These are phyloP conservation scores for Lodderomyces parapsilosis DNA, from an alignment of 1,139 yeast genomes.

Conservation along the genomic window DNA sequence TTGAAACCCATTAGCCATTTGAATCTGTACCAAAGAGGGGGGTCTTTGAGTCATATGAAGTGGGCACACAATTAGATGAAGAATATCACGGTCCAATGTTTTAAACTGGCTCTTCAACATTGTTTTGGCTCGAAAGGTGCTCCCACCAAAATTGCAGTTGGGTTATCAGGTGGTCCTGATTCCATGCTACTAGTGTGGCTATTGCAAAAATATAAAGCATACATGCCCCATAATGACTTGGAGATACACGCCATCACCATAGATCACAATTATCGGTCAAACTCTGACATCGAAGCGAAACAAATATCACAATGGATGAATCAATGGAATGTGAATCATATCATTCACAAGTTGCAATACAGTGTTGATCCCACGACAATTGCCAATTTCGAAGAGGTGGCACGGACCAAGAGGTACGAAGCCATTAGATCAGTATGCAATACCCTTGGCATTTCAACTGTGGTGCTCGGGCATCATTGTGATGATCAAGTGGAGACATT, in stretches of 20 bases:
- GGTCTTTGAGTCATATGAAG: background rate
- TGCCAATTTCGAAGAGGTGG: constrained; percentile 54
- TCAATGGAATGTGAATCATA: constrained; percentile 42
- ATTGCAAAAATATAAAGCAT: constrained; percentile 23
- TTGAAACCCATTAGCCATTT: background rate
- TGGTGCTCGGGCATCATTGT: constrained; percentile 65
- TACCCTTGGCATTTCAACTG: constrained; percentile 21
- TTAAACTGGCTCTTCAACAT: background rate
- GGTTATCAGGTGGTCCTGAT: constrained; percentile 82
- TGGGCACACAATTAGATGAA: background rate
- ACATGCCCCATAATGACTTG: constrained; percentile 17
- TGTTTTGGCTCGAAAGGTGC: constrained; percentile 3
- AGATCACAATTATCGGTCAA: constrained; percentile 53
- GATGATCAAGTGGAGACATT: constrained; percentile 77
- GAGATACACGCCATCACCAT: constrained; percentile 53
- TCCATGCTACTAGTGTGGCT: constrained; percentile 66
- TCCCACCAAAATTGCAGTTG: constrained; percentile 29
- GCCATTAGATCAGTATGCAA: constrained; percentile 38
- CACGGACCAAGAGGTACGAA: constrained; percentile 53
- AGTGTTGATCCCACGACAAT: constrained; percentile 21
- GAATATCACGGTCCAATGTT: background rate
- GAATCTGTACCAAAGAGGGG: too few species aligned
- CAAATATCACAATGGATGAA: constrained; percentile 33
- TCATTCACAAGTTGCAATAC: constrained; percentile 36
- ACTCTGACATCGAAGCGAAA: constrained; percentile 49